Base-by-base conservation (phyloP, 805 yeast species). In the Kazachstania kunashirensis region DNA sequence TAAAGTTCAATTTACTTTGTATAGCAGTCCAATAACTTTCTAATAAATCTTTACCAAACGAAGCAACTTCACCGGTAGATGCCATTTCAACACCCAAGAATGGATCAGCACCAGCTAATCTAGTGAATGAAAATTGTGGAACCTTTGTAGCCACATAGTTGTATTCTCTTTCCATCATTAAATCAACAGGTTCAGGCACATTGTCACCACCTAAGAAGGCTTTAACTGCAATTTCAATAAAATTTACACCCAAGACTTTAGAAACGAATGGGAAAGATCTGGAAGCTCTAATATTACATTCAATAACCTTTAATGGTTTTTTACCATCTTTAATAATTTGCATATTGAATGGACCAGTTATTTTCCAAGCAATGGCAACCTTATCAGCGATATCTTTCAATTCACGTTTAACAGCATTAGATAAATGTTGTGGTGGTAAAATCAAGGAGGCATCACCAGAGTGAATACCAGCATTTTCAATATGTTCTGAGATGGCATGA, bases 31-130 rank as follows among this genome's bases (percentile, higher is more conserved):
- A 92, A 73, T 92, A 92, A 24, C 97, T 95, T 65, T 92, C 97
- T 39, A 72, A 52, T 44, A 81, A 61, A 62, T 84, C 80, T 44
- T 69, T 69, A 51, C 99, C 99, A 59, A 92, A 92, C 59, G 96
- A 84, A 21, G 98, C 98, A 59, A 92, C 83, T 67, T 92, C 99
- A 63, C 99, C 99, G 36, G 99, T 92, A 10, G 97, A 88, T 6
- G 97, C 80, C 99, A 92, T 92, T 68, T 92, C 99, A 48, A 92
- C 98, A 46, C 98, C 98, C 57, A 92, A 71, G 73, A 84, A 88
- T 46, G 99, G 99, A 63, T 92, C 99, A 34, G 99, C 99, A 48
- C 98, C 99, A 14, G 97, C 96, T 55, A 92, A 72, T 68, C 99
- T 79, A 27, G 97, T 88, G 70, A 92, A 92, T 6, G 97, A 89